Evolutionary conservation across 202 grass and related monocot genomes (phyloP).

Genomic region (Saccharum hybrid): DNA sequence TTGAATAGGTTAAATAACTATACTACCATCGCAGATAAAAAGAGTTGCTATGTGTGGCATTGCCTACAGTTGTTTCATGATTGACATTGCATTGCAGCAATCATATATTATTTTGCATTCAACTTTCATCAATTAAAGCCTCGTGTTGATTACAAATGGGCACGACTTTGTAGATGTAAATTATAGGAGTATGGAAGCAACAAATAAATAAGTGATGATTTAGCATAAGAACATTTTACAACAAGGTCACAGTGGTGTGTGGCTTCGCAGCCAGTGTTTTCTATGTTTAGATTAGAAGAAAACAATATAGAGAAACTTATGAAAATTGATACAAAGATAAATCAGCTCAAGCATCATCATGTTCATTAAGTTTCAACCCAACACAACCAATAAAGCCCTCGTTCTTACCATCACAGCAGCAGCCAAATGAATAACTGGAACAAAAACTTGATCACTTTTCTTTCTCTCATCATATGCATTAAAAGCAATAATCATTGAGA

Average conservation of each 20-base stretch:
- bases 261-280: background rate
- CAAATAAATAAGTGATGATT: background rate
- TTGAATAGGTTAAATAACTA: background rate
- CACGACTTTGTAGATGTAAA: background rate
- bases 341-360: slow-evolving; percentile 36
- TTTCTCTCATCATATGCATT: slow-evolving; percentile 82
- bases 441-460: slow-evolving; percentile 72
- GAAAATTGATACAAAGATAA: slow-evolving; percentile 32
- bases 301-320: background rate
- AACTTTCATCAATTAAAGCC: slow-evolving; percentile 1
- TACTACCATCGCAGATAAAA: background rate
- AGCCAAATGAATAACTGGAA: slow-evolving; percentile 72
- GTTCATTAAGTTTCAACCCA: slow-evolving; percentile 3
- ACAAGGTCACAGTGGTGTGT: background rate
- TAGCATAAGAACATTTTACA: slow-evolving; percentile 3
- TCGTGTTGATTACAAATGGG: background rate
- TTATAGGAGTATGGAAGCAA: background rate
- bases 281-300: background rate
- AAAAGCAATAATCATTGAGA: slow-evolving; percentile 97
- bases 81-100: slow-evolving; percentile 4
- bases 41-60: background rate
- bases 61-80: background rate
- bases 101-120: background rate
- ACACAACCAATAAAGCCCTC: background rate
- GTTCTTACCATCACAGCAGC: slow-evolving; percentile 78